Evolutionary conservation across 306 rosid species (phyloP).

Genomic region (Rosa lucieae): DNA sequence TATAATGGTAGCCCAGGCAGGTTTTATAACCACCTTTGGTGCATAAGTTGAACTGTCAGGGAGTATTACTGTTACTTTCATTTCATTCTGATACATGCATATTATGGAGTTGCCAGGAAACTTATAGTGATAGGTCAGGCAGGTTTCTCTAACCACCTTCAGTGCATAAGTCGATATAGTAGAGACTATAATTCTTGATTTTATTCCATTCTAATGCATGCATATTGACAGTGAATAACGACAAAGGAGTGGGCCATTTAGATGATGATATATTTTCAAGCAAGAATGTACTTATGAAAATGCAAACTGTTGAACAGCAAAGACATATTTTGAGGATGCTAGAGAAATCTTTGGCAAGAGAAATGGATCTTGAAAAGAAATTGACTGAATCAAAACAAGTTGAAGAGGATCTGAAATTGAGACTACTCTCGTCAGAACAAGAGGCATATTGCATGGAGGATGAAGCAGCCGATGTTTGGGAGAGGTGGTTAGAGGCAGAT

Average conservation of each 20-base stretch:
- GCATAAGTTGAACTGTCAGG: neutral
- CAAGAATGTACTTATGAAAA: constrained; percentile 37
- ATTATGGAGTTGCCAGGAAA: constrained; percentile 8
- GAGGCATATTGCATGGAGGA: constrained; percentile 53
- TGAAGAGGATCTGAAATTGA: constrained; percentile 48
- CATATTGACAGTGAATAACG: constrained; percentile 44
- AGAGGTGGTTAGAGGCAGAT: constrained; percentile 63
- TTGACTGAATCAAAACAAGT: constrained; percentile 45
- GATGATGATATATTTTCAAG: constrained; percentile 47
- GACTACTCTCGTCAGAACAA: constrained; percentile 45
- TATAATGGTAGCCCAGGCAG: neutral
- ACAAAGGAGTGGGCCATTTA: constrained; percentile 28
- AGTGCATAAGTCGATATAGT: neutral
- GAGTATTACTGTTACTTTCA: neutral
- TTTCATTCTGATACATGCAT: neutral
- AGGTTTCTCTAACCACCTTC: neutral
- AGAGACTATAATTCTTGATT: neutral
- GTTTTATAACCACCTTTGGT: neutral
- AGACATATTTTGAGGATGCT: constrained; percentile 69
- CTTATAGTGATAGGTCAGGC: neutral
- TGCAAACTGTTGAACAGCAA: constrained; percentile 69
- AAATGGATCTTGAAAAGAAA: constrained; percentile 77
- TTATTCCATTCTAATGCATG: constrained; percentile 11
- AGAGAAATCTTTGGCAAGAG: constrained; percentile 76
- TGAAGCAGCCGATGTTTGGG: constrained; percentile 58